phyloP scores from a whole-genome alignment of 2,329 filamentous ascomycete genomes.

The Dactylellina sp. region DNA sequence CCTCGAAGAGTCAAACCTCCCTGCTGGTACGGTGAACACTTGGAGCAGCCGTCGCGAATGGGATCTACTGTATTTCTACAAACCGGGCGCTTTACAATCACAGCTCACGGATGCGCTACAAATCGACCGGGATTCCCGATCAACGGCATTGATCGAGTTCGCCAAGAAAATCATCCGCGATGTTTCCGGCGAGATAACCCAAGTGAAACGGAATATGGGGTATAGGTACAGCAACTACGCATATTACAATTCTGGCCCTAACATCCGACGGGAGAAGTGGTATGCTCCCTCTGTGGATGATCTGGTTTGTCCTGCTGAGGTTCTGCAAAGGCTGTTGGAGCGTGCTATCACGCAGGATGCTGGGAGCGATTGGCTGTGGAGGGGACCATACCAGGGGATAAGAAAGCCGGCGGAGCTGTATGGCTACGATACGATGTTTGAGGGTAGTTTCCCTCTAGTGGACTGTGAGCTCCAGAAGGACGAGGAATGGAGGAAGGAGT shows the following conservation, averaged over 20 bases:
- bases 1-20: background rate
- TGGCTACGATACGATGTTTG: constrained; percentile 1
- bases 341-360: constrained; percentile 1
- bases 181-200: constrained; percentile 1
- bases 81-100: constrained; percentile 15
- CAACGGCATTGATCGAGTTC: background rate
- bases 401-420: constrained; percentile 5
- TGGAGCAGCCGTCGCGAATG: constrained; percentile 23
- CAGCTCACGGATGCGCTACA: constrained; percentile 20
- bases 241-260: constrained; percentile 24
- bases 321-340: constrained; percentile 37
- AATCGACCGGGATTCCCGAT: constrained; percentile 5
- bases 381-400: background rate
- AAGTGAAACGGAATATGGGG: constrained; percentile 26
- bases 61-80: constrained; percentile 44
- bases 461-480: constrained; percentile 37
- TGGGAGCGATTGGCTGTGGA: constrained; percentile 25
- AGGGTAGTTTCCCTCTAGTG: background rate
- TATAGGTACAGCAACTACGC: constrained; percentile 24
- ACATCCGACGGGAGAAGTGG: constrained; percentile 41
- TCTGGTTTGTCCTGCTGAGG: constrained; percentile 31
- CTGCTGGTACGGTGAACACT: background rate
- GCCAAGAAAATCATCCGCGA: constrained; percentile 16
- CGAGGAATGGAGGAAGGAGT: constrained; percentile 13
- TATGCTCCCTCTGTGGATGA: constrained; percentile 13